phyloP scores from a whole-genome alignment of 331 rosid genomes.

The Quercus lobata region DNA sequence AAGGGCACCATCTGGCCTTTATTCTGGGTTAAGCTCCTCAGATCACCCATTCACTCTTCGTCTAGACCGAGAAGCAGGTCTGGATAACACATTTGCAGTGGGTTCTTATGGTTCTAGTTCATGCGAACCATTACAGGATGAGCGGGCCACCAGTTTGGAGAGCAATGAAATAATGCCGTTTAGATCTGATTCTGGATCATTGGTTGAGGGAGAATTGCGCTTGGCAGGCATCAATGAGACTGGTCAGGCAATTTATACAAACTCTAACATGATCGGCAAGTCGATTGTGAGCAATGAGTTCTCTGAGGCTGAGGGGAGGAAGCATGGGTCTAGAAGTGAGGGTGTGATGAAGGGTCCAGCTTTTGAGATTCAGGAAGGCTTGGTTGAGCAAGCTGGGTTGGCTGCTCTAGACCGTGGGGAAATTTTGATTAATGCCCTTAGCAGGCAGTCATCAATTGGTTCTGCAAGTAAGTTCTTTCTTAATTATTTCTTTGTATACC shows the following conservation, averaged over 20 bases:
- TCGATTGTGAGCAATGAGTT: constrained; percentile 33
- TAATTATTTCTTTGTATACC: neutral
- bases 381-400: constrained; percentile 37
- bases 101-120: constrained; percentile 42
- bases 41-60: constrained; percentile 33
- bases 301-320: constrained; percentile 29
- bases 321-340: constrained; percentile 26
- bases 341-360: constrained; percentile 25
- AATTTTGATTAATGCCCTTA: constrained; percentile 25
- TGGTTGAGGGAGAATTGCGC: constrained; percentile 25
- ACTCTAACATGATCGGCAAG: constrained; percentile 23
- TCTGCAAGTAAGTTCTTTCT: constrained; percentile 29
- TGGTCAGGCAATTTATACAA: constrained; percentile 22
- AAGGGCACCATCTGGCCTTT: constrained; percentile 21
- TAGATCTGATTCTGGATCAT: constrained; percentile 30
- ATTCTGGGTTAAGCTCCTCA: constrained; percentile 36
- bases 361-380: constrained; percentile 36
- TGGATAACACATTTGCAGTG: constrained; percentile 31
- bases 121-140: constrained; percentile 28
- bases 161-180: constrained; percentile 30
- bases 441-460: constrained; percentile 36
- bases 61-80: constrained; percentile 34
- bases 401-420: constrained; percentile 31
- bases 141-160: constrained; percentile 20
- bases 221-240: constrained; percentile 27